Evolutionary conservation across 805 yeast species (phyloP).

Genomic region (Blastobotrys peoriensis): DNA sequence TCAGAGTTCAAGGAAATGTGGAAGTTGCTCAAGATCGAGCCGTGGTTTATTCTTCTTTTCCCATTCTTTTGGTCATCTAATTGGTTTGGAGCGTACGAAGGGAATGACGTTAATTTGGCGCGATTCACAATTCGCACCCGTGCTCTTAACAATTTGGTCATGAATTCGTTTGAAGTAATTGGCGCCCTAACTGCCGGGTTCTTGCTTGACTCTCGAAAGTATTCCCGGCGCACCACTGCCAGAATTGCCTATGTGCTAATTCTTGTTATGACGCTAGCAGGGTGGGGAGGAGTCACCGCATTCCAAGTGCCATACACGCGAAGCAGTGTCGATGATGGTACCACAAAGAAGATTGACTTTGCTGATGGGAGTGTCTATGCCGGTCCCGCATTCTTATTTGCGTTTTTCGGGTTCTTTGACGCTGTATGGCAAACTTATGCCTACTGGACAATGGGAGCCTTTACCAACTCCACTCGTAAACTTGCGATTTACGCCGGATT

Average conservation of each 20-base stretch:
- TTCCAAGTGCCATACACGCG: constrained; percentile 41
- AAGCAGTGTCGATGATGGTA: constrained; percentile 26
- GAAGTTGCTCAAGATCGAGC: constrained; percentile 35
- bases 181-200: constrained; percentile 48
- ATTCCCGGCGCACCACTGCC: constrained; percentile 41
- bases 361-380: constrained; percentile 41
- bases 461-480: constrained; percentile 52
- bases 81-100: constrained; percentile 63
- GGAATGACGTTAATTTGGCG: constrained; percentile 50
- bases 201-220: constrained; percentile 39
- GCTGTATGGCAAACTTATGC: constrained; percentile 54
- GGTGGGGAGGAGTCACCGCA: constrained; percentile 56
- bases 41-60: constrained; percentile 44
- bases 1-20: constrained; percentile 40
- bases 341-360: constrained; percentile 37
- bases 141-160: constrained; percentile 52
- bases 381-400: constrained; percentile 57
- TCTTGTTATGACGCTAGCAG: constrained; percentile 36
- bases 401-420: constrained; percentile 54
- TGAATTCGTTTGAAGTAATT: constrained; percentile 54
- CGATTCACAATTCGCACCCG: constrained; percentile 54
- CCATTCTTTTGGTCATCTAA: constrained; percentile 60
- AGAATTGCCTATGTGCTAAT: constrained; percentile 36
- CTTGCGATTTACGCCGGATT: constrained; percentile 53
- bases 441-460: constrained; percentile 54